These are phyloP conservation scores for Rhizopus arrhizus DNA, from an alignment of 371 early-diverging fungal species.

Conservation along the genomic window DNA sequence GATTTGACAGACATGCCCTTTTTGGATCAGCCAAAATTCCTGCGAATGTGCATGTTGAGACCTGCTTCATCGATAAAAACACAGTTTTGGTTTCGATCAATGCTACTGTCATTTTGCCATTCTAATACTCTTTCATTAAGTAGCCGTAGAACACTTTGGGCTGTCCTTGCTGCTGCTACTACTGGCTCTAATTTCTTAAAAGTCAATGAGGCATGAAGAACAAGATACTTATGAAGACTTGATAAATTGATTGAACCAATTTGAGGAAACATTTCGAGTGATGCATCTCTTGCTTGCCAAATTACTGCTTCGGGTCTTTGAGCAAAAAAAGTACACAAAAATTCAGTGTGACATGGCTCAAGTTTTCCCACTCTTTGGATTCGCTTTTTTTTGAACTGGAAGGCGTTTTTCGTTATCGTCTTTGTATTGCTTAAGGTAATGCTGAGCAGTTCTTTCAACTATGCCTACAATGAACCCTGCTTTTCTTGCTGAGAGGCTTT, in stretches of 20 bases:
- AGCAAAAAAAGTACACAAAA: neutral
- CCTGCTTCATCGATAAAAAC: conserved; percentile 5
- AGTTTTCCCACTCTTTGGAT: neutral
- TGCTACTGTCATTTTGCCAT: conserved; percentile 3
- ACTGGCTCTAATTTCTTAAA: conserved; percentile 5
- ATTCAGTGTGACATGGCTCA: neutral
- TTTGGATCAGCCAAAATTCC: conserved; percentile 11
- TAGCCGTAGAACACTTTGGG: neutral
- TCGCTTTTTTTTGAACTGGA: conserved; percentile 9
- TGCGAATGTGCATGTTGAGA: conserved; percentile 5
- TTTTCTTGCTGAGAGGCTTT: conserved; percentile 10
- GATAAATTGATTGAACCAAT: neutral
- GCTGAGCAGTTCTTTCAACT: conserved; percentile 15
- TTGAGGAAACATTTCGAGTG: neutral
- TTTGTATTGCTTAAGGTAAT: conserved; percentile 16
- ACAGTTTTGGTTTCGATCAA: neutral
- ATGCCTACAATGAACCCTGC: conserved; percentile 2
- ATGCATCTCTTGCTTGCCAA: neutral
- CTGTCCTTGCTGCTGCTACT: neutral
- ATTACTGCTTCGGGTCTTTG: too few species aligned
- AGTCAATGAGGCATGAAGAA: neutral
- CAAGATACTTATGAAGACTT: neutral
- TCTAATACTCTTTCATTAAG: conserved; percentile 2
- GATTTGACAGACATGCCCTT: neutral
- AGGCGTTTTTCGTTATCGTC: conserved; percentile 14